phyloP scores from a whole-genome alignment of 2,329 filamentous ascomycete species.

The Fusarium devonianum region DNA sequence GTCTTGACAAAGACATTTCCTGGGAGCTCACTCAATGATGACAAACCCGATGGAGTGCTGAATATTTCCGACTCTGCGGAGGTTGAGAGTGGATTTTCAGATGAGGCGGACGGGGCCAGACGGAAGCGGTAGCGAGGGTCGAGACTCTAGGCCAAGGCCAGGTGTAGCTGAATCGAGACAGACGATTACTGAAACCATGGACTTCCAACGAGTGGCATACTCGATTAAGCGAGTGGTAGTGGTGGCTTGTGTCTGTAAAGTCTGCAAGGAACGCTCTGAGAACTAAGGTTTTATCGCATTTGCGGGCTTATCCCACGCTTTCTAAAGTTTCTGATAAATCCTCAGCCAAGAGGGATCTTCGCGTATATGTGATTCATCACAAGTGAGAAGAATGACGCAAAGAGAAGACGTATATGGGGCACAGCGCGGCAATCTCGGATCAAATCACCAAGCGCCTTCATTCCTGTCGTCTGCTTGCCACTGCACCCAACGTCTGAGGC shows the following conservation, averaged over 20 bases:
- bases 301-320: neutral
- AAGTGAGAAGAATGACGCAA: too few relatives aligned
- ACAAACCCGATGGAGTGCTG: neutral
- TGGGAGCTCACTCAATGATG: neutral
- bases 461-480: slow-evolving; percentile 4
- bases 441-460: neutral
- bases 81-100: neutral
- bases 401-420: too few relatives aligned
- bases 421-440: too few relatives aligned
- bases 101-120: neutral
- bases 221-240: neutral
- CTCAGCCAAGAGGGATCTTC: too few relatives aligned
- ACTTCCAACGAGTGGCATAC: neutral
- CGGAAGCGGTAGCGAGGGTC: neutral
- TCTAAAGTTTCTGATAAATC: neutral
- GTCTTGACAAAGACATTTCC: neutral
- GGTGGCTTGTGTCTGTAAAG: neutral
- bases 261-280: slow-evolving; percentile 17
- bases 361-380: too few relatives aligned
- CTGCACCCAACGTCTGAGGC: neutral
- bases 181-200: neutral
- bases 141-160: neutral
- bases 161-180: neutral
- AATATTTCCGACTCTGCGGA: neutral
- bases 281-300: slow-evolving; percentile 16